A percentile compares a stretch with the other conserved stretches of the same genome.
Evolutionary conservation across 2,329 filamentous ascomycete genomes (phyloP).

Genomic region (Kalmusia sp.): DNA sequence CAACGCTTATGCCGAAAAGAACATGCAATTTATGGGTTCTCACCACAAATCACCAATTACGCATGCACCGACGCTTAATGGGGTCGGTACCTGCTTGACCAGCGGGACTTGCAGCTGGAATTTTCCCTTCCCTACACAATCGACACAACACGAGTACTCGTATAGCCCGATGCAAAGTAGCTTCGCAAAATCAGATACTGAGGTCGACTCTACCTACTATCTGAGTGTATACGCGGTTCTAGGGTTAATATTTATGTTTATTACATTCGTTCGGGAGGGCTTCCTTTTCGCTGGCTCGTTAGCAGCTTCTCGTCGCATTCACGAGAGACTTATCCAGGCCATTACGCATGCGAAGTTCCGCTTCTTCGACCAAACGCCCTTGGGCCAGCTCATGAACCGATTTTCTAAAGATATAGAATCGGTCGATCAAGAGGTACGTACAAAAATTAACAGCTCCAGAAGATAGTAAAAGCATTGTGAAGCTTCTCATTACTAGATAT

Average conservation of each 20-base stretch:
- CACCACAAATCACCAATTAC: conserved; percentile 50
- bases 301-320: conserved; percentile 83
- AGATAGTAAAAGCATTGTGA: too few species aligned
- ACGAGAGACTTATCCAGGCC: conserved; percentile 76
- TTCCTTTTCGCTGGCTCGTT: conserved; percentile 94
- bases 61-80: conserved; percentile 51
- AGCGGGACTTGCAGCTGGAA: conserved; percentile 60
- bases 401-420: conserved; percentile 98
- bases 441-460: too few species aligned
- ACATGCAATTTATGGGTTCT: conserved; percentile 38
- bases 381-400: conserved; percentile 96
- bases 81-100: conserved; percentile 55
- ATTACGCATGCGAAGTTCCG: conserved; percentile 92
- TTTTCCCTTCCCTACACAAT: conserved; percentile 37
- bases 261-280: conserved; percentile 82
- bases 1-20: conserved; percentile 76
- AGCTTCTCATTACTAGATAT: too few species aligned
- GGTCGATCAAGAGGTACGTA: conserved; percentile 84
- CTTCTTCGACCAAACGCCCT: conserved; percentile 95
- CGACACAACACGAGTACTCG: conserved; percentile 34
- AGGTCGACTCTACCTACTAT: conserved; percentile 85
- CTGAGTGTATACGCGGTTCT: conserved; percentile 82
- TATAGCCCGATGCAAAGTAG: conserved; percentile 50
- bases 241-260: conserved; percentile 76
- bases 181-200: conserved; percentile 46